These are phyloP conservation scores for Fragilaria crotonensis DNA, from an alignment of 108 stramenopile species.

Conservation along the genomic window DNA sequence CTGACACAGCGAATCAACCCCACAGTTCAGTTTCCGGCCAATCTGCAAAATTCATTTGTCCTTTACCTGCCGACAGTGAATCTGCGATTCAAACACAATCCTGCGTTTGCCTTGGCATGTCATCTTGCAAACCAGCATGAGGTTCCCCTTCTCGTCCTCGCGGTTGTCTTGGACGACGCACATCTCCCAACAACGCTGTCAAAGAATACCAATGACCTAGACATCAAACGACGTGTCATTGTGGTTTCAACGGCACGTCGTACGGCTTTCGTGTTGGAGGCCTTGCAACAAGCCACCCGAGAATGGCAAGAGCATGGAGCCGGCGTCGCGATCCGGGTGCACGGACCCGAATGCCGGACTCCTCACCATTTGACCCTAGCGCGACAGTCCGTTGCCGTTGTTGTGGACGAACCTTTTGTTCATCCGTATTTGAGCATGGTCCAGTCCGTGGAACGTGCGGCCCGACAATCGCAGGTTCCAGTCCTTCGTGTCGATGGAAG, in stretches of 20 bases:
- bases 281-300: conserved; percentile 24
- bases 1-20: not conserved
- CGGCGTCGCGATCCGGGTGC: conserved; percentile 41
- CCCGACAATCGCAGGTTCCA: conserved; percentile 15
- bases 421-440: conserved; percentile 30
- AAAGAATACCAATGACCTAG: not conserved
- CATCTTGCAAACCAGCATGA: conserved; percentile 30
- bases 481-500: conserved; percentile 51
- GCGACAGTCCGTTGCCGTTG: conserved; percentile 29
- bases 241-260: conserved; percentile 42
- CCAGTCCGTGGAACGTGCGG: conserved; percentile 23
- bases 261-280: conserved; percentile 47
- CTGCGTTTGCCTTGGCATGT: conserved; percentile 58
- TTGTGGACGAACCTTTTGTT: conserved; percentile 64
- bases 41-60: conserved; percentile 19
- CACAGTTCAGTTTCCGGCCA: not conserved
- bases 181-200: conserved; percentile 9
- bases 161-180: conserved; percentile 37
- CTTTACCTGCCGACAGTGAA: conserved; percentile 55
- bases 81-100: conserved; percentile 49
- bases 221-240: too few species aligned
- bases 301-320: conserved; percentile 39
- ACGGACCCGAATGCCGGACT: conserved; percentile 28
- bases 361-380: conserved; percentile 54
- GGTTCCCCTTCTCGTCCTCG: conserved; percentile 36